phyloP scores from a whole-genome alignment of 176 grass and related monocot genomes.

The Zizania latifolia region DNA sequence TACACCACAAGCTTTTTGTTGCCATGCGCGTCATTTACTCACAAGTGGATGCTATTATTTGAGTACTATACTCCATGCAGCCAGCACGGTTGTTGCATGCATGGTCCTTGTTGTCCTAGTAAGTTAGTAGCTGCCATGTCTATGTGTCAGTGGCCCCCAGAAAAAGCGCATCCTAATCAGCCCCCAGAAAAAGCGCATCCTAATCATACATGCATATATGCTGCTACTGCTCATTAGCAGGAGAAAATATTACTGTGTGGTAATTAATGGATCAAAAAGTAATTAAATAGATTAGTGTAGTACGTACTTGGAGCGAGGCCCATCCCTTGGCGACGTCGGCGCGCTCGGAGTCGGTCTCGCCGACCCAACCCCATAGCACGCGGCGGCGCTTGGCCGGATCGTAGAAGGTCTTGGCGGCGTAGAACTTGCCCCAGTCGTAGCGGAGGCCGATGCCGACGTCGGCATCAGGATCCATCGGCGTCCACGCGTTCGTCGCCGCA shows the following conservation, averaged over 20 bases:
- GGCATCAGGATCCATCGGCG: conserved; percentile 10
- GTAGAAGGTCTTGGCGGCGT: conserved; percentile 64
- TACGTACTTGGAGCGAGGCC: conserved; percentile 74
- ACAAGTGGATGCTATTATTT: neutral
- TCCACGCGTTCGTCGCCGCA: conserved; percentile 34
- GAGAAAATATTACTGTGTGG: too few species aligned
- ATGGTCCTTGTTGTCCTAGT: neutral
- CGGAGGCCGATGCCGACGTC: conserved; percentile 55
- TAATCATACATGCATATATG: too few species aligned
- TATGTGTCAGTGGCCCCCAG: neutral
- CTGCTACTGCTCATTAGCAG: too few species aligned
- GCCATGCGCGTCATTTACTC: neutral
- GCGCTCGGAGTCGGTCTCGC: conserved; percentile 53
- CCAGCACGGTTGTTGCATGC: too few species aligned
- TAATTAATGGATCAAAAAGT: too few species aligned
- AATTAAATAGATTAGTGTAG: neutral
- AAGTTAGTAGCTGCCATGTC: too few species aligned
- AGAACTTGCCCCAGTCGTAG: conserved; percentile 67
- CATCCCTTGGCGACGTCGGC: conserved; percentile 55
- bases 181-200: too few species aligned
- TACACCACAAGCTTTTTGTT: neutral
- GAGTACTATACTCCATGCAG: neutral
- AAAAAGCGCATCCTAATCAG: neutral
- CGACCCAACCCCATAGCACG: conserved; percentile 55
- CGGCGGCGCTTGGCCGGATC: conserved; percentile 41